Percentiles rank a stretch among this genome's conserved stretches.
Evolutionary conservation across 306 rosid species (phyloP).

Genomic region (Rosa chinensis): DNA sequence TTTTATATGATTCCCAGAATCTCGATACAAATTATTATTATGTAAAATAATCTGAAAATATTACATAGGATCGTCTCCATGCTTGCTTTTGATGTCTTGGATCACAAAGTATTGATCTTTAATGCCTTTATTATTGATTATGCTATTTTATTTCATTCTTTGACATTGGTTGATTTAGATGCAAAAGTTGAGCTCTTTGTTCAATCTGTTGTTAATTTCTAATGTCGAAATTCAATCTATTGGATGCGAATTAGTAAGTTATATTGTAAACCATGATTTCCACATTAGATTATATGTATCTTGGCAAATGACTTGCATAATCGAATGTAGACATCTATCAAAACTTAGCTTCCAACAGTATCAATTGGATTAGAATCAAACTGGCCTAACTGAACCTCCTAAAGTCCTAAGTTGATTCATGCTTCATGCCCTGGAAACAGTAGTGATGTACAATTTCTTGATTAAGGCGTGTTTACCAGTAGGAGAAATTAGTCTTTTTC

Average conservation of each 20-base stretch:
- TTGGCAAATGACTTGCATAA: not conserved
- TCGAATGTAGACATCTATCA: not conserved
- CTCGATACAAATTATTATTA: not conserved
- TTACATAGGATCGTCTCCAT: not conserved
- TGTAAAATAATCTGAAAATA: not conserved
- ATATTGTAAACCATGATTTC: not conserved
- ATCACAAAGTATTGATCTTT: conserved; percentile 7
- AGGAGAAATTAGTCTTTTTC: not conserved
- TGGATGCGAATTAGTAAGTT: not conserved
- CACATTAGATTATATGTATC: not conserved
- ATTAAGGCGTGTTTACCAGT: not conserved
- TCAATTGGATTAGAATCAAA: not conserved
- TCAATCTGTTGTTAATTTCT: not conserved
- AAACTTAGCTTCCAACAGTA: not conserved
- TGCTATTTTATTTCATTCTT: not conserved
- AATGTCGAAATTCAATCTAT: not conserved
- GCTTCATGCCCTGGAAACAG: not conserved
- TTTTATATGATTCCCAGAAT: conserved; percentile 4
- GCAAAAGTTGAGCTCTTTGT: conserved; percentile 8
- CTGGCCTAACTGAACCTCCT: not conserved
- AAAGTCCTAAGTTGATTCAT: not conserved
- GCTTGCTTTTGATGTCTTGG: conserved; percentile 1
- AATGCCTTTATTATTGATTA: not conserved
- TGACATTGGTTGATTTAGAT: not conserved
- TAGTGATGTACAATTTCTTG: not conserved